Conservation (phyloP, 176 grass and related monocot species). For the Phoenix roebelenii region DNA sequence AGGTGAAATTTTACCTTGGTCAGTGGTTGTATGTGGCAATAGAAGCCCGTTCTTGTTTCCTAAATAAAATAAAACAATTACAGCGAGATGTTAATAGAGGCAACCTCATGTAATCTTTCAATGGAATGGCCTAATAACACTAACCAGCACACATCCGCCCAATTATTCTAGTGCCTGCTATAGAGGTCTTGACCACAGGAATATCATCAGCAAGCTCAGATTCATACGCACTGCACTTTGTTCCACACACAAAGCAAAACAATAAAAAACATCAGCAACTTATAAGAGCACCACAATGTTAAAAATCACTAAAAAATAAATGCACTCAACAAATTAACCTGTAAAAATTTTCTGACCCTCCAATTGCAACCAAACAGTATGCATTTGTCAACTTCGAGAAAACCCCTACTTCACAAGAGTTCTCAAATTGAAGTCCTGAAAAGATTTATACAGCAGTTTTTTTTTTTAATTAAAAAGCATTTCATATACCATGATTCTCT, state of each 20-base stretch:
- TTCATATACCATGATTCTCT: no score
- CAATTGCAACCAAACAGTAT: constrained; percentile 89
- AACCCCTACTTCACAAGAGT: constrained; percentile 87
- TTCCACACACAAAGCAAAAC: not conserved
- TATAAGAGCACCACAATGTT: not conserved
- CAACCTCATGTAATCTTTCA: not conserved
- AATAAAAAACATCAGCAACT: not conserved
- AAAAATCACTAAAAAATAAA: no score
- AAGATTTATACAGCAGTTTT: not conserved
- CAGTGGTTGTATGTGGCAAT: constrained; percentile 87
- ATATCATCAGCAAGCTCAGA: constrained; percentile 77
- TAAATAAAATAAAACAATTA: constrained; percentile 20
- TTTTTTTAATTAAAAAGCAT: no score
- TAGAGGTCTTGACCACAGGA: constrained; percentile 91
- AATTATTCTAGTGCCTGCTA: constrained; percentile 76
- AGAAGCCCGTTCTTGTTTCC: constrained; percentile 99
- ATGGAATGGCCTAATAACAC: constrained; percentile 3
- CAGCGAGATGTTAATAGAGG: not conserved
- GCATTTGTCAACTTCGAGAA: constrained; percentile 98
- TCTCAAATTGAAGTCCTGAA: constrained; percentile 91
- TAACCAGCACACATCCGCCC: constrained; percentile 85
- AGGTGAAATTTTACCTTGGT: constrained; percentile 50
- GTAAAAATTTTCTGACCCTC: constrained; percentile 98
- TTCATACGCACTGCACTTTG: constrained; percentile 62
- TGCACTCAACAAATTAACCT: constrained; percentile 27